Evolutionary conservation across 1,284 basidiomycete species (phyloP), one percentile per base, ranked within the genome.

Genomic region (Puccinia coronata): DNA sequence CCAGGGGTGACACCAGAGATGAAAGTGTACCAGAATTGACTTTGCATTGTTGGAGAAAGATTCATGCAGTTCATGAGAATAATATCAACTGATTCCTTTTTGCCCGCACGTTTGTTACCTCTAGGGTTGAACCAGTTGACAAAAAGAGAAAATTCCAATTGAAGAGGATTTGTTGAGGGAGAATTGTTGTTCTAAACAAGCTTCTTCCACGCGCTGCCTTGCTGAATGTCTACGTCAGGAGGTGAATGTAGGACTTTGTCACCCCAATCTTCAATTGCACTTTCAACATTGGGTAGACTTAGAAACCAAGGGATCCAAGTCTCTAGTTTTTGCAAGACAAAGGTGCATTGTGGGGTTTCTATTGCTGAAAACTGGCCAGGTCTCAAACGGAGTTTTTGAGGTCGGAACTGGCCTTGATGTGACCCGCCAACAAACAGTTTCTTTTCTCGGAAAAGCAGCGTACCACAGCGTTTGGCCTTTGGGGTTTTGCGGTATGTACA

Each of bases 101-200:
- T 53, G 18, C 47, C 28, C 4, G 61, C 41, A 14, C 4, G 20
- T 23, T 67, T 63, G 43, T 77, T 77, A 28, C 75, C 75, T 8
- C 25, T 34, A 0, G 76, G 76, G 51, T 55, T 78, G 28, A 67
- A 78, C 63, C 76, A 78, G 49, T 78, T 51, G 14, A 78, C 34
- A 49, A 78, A 69, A 0, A 69, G 76, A 31, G 63, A 78, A 20
- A 78, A 78, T 2, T 41, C 49, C 14, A 78, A 43, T 12, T 69
- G 47, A 3, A 78, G 34, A 8, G 39, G 8, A n/a, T 47, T 47
- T 2, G 39, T 16, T 69, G 25, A 43, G 9, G 16, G 25, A 39
- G 4, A 2, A 31, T 63, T 65, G 25, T 23, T n/a, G 18, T 6
- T 2, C 1, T 14, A 39, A 43, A 6, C 14, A 31, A 61, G 31